A percentile compares a stretch with the other conserved stretches of the same genome.
Evolutionary conservation across 2,329 filamentous ascomycete genomes (phyloP).

Genomic region (Magnaporthiopsis poae): DNA sequence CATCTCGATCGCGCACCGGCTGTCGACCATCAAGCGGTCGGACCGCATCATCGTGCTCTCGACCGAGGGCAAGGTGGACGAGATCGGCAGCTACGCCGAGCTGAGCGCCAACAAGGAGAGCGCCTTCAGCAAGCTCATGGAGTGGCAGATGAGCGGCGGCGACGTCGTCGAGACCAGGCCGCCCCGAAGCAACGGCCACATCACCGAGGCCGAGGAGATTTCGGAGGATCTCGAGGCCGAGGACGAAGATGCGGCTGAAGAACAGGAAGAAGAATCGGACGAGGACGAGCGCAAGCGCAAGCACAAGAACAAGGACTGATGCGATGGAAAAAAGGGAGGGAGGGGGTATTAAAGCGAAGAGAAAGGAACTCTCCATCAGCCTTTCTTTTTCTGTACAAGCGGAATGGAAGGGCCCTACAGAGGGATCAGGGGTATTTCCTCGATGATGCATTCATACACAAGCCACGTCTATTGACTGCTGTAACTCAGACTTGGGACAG

Average conservation of each 20-base stretch:
- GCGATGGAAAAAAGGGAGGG: neutral
- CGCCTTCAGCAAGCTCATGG: slow-evolving; percentile 91
- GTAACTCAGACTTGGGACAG: neutral
- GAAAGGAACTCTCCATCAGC: neutral
- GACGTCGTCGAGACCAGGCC: slow-evolving; percentile 41
- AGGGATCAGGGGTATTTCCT: neutral
- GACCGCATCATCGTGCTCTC: slow-evolving; percentile 90
- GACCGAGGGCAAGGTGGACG: slow-evolving; percentile 76
- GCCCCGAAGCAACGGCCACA: slow-evolving; percentile 23
- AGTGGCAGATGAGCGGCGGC: slow-evolving; percentile 92
- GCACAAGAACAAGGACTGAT: neutral
- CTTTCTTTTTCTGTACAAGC: neutral
- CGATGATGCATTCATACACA: neutral
- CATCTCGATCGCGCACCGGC: slow-evolving; percentile 89
- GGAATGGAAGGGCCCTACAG: neutral
- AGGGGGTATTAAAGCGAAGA: neutral
- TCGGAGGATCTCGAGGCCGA: slow-evolving; percentile 37
- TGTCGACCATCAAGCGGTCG: slow-evolving; percentile 92
- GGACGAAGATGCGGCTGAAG: slow-evolving; percentile 24
- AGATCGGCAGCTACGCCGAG: slow-evolving; percentile 74
- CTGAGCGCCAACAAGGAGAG: slow-evolving; percentile 65
- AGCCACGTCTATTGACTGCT: neutral
- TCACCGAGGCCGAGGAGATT: slow-evolving; percentile 43
- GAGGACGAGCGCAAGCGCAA: neutral
- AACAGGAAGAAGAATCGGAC: slow-evolving; percentile 9